Percentiles rank a stretch among this genome's conserved stretches.
These are phyloP conservation scores for Phylloporus sp. DNA, from an alignment of 768 basidiomycete species.

Conservation along the genomic window DNA sequence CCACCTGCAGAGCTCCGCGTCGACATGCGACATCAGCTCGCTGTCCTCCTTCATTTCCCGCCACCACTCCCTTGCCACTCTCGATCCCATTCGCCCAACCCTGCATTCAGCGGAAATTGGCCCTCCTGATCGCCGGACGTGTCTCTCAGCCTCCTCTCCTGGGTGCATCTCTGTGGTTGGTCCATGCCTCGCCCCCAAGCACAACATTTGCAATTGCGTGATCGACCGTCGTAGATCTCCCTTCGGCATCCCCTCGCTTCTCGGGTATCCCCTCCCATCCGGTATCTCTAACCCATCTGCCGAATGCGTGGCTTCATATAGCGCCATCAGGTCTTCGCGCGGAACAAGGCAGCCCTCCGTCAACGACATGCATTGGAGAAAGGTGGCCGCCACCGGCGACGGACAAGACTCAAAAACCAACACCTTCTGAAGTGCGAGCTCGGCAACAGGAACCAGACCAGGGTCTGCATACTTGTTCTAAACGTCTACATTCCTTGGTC, in stretches of 20 bases:
- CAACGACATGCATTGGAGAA: conserved; percentile 59
- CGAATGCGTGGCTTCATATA: conserved; percentile 39
- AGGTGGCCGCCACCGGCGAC: conserved; percentile 51
- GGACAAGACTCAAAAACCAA: conserved; percentile 62
- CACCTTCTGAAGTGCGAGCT: conserved; percentile 73
- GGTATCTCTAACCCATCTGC: conserved; percentile 25
- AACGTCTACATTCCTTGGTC: conserved; percentile 10
- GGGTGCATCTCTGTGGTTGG: conserved; percentile 25
- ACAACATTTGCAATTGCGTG: conserved; percentile 54
- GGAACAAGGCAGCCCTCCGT: conserved; percentile 49
- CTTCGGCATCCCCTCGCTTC: conserved; percentile 26
- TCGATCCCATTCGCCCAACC: conserved; percentile 15
- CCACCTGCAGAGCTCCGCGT: conserved; percentile 44
- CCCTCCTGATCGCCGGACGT: conserved; percentile 26
- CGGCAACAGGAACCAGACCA: conserved; percentile 60
- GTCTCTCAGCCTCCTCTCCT: conserved; percentile 28
- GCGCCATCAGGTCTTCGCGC: conserved; percentile 36
- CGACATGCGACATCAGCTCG: conserved; percentile 51
- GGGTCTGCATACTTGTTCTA: conserved; percentile 46
- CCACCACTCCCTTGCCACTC: conserved; percentile 22
- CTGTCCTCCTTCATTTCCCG: conserved; percentile 29
- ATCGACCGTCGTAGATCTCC: conserved; percentile 66
- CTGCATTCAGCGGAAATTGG: conserved; percentile 31
- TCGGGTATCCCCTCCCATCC: conserved; percentile 34
- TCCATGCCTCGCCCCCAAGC: conserved; percentile 32